Percentiles rank a stretch among this genome's conserved stretches.
Evolutionary conservation across 163 green algal genomes (phyloP).

Genomic region (Volvox carteri): DNA sequence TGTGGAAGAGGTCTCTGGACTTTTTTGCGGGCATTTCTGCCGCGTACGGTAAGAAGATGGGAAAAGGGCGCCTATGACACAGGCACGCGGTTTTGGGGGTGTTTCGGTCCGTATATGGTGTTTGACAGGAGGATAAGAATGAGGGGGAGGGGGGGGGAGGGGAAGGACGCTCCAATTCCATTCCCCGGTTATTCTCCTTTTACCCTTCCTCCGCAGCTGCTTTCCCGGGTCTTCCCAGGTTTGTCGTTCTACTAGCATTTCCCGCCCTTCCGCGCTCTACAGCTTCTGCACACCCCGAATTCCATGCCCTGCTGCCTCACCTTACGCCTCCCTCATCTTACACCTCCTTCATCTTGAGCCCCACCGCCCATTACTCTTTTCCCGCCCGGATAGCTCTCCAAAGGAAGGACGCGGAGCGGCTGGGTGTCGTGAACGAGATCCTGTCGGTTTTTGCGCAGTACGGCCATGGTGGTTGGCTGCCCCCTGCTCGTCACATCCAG

Average conservation of each 20-base stretch:
- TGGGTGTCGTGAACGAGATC: slow-evolving; percentile 29
- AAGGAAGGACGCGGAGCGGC: slow-evolving; percentile 4
- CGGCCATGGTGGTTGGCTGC: slow-evolving; percentile 30
- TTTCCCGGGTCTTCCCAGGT: too few species aligned
- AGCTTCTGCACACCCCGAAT: too few species aligned
- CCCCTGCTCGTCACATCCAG: slow-evolving; percentile 15
- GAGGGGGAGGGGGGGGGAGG: neutral
- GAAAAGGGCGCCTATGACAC: neutral
- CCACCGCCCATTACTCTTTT: neutral
- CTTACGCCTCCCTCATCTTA: neutral
- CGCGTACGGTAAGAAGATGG: slow-evolving; percentile 15
- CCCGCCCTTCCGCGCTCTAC: too few species aligned
- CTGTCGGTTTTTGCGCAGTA: slow-evolving; percentile 34
- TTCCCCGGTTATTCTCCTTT: neutral
- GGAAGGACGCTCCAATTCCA: neutral
- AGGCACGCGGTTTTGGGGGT: too few species aligned
- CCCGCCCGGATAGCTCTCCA: slow-evolving; percentile 34
- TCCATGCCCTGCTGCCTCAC: too few species aligned
- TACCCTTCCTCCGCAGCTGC: neutral
- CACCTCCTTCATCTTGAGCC: neutral
- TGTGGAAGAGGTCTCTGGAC: slow-evolving; percentile 51
- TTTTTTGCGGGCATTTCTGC: slow-evolving; percentile 21
- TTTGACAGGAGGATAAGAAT: too few species aligned
- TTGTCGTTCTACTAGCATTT: too few species aligned
- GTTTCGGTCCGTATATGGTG: too few species aligned